phyloP scores from a whole-genome alignment of 108 stramenopile genomes.

The Chaetoceros tenuissimus region DNA sequence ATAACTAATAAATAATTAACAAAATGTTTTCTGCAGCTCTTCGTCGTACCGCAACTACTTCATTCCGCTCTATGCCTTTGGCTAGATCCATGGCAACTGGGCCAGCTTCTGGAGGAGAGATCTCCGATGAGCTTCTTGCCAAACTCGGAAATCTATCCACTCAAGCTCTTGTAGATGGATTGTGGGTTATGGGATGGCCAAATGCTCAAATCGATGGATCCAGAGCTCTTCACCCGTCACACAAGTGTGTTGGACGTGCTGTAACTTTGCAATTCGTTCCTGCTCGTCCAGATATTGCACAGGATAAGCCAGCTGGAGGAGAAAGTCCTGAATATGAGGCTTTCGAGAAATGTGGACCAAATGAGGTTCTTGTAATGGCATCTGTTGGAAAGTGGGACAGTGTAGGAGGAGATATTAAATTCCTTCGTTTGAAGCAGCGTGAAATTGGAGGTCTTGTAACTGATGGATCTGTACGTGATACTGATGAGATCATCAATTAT shows the following conservation, averaged over 20 bases:
- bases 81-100: slow-evolving; percentile 58
- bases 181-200: slow-evolving; percentile 92
- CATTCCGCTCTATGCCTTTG: not conserved
- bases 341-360: slow-evolving; percentile 86
- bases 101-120: slow-evolving; percentile 59
- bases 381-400: slow-evolving; percentile 74
- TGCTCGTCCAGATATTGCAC: slow-evolving; percentile 78
- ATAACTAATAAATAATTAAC: no score
- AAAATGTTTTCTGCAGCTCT: no score
- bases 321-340: slow-evolving; percentile 86
- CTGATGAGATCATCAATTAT: slow-evolving; percentile 85
- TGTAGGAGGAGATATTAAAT: slow-evolving; percentile 88
- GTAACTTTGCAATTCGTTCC: slow-evolving; percentile 85
- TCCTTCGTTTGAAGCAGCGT: slow-evolving; percentile 75
- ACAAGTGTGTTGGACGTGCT: slow-evolving; percentile 77
- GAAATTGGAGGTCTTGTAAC: slow-evolving; percentile 79
- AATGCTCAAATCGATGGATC: slow-evolving; percentile 78
- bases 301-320: slow-evolving; percentile 78
- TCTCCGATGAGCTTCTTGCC: slow-evolving; percentile 66
- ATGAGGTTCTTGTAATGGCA: slow-evolving; percentile 81
- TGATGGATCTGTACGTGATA: slow-evolving; percentile 85
- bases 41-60: slow-evolving; percentile 4
- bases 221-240: slow-evolving; percentile 52
- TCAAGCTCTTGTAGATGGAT: slow-evolving; percentile 81
- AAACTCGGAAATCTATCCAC: slow-evolving; percentile 74